These are phyloP conservation scores for Tricholoma saponaceum DNA, from an alignment of 768 basidiomycete genomes.

Conservation along the genomic window DNA sequence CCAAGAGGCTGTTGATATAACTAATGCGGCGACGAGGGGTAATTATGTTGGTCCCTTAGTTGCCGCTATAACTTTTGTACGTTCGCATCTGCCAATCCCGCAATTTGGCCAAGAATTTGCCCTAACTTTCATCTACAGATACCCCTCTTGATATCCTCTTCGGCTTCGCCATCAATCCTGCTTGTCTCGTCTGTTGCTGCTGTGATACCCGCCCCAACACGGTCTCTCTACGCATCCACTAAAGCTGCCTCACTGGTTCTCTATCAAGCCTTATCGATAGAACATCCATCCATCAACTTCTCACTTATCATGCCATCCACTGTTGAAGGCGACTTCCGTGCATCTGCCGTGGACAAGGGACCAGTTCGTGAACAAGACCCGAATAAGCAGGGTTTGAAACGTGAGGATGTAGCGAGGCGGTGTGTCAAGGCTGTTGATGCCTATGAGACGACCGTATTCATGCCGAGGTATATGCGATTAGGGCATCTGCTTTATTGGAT, in stretches of 20 bases:
- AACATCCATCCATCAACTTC: slow-evolving; percentile 68
- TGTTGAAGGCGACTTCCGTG: slow-evolving; percentile 75
- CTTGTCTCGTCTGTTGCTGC: slow-evolving; percentile 79
- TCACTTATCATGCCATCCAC: slow-evolving; percentile 62
- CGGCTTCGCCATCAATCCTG: slow-evolving; percentile 65
- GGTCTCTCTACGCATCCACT: slow-evolving; percentile 78
- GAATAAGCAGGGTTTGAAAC: slow-evolving; percentile 53
- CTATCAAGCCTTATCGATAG: slow-evolving; percentile 76
- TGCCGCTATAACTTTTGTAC: slow-evolving; percentile 67
- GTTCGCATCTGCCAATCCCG: slow-evolving; percentile 20
- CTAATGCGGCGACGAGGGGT: slow-evolving; percentile 49
- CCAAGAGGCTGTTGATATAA: slow-evolving; percentile 51
- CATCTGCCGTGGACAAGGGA: slow-evolving; percentile 66
- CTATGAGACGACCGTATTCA: slow-evolving; percentile 53
- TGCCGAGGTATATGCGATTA: slow-evolving; percentile 43
- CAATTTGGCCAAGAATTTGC: neutral
- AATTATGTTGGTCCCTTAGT: slow-evolving; percentile 73
- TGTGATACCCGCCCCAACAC: slow-evolving; percentile 80
- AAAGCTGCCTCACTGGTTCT: slow-evolving; percentile 78
- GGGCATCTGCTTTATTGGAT: slow-evolving; percentile 65
- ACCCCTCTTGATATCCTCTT: slow-evolving; percentile 65
- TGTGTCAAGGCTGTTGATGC: slow-evolving; percentile 60
- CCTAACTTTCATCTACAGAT: slow-evolving; percentile 43
- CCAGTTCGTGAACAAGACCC: slow-evolving; percentile 47
- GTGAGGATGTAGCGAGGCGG: slow-evolving; percentile 53